phyloP scores from a whole-genome alignment of 2,329 filamentous ascomycete species.

The Diaporthe sp. region DNA sequence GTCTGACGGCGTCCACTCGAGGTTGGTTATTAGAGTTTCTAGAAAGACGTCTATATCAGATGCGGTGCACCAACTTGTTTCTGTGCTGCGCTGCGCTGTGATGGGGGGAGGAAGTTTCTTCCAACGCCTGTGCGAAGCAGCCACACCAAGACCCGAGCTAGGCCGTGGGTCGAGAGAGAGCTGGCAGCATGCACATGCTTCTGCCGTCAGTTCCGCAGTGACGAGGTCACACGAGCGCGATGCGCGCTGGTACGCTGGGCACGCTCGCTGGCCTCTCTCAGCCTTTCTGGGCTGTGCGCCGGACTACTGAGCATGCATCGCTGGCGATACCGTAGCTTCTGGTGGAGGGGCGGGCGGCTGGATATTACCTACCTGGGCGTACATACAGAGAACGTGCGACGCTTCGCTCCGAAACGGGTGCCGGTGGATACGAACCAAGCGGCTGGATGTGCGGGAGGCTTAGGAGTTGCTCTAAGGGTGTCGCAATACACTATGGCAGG shows the following conservation, averaged over 20 bases:
- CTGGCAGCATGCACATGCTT: constrained; percentile 15
- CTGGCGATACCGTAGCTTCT: background rate
- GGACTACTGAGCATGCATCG: background rate
- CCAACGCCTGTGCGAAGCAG: constrained; percentile 23
- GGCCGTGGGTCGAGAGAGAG: constrained; percentile 14
- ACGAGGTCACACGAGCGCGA: constrained; percentile 29
- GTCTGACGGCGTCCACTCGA: constrained; percentile 16
- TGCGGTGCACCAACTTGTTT: background rate
- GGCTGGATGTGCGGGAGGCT: constrained; percentile 11
- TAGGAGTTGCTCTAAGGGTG: constrained; percentile 21
- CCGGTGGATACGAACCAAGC: constrained; percentile 24
- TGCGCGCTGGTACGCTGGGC: constrained; percentile 20
- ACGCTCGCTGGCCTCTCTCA: background rate
- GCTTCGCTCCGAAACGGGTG: constrained; percentile 28
- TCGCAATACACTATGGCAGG: constrained; percentile 27
- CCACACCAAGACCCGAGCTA: background rate
- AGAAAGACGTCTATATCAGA: constrained; percentile 18
- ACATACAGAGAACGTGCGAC: constrained; percentile 13
- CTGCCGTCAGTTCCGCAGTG: constrained; percentile 22
- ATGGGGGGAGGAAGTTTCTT: constrained; percentile 27
- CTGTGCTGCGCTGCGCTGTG: constrained; percentile 3
- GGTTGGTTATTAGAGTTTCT: constrained; percentile 23
- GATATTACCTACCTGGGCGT: background rate
- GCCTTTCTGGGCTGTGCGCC: constrained; percentile 15
- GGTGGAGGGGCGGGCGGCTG: background rate